Percentiles rank a stretch among this genome's conserved stretches.
Evolutionary conservation across 192 early-diverging fungal genomes (phyloP).

Genomic region (Rhizophagus clarus): DNA sequence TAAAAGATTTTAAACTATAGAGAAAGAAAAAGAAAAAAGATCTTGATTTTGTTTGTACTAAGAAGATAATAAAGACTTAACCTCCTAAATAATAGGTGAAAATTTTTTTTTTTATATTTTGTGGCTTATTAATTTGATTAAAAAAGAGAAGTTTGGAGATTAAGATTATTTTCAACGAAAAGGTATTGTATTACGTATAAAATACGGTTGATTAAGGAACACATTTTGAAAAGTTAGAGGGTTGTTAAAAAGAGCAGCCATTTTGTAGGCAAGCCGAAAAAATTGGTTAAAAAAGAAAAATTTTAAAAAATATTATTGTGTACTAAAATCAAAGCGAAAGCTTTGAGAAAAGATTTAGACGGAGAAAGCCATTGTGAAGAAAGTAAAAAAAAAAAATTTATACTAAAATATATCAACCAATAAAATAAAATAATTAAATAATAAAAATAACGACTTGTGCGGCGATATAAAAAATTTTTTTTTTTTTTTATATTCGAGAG

Average conservation of each 20-base stretch:
- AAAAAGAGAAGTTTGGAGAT: neutral
- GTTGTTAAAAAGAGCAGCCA: constrained; percentile 3
- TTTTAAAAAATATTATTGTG: neutral
- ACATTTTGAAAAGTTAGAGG: neutral
- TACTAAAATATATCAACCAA: too few relatives aligned
- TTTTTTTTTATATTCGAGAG: too few relatives aligned
- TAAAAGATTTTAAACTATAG: too few relatives aligned
- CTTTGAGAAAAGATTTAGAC: constrained; percentile 22
- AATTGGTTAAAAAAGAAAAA: neutral
- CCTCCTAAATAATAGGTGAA: neutral
- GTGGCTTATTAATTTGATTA: neutral
- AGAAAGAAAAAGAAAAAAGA: too few relatives aligned
- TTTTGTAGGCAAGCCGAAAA: constrained; percentile 9
- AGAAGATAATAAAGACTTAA: neutral
- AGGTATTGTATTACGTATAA: constrained; percentile 20
- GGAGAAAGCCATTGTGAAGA: constrained; percentile 9
- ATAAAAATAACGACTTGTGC: too few relatives aligned
- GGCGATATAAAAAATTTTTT: too few relatives aligned
- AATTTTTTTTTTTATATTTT: neutral
- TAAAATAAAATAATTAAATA: too few relatives aligned
- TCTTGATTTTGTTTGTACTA: too few relatives aligned
- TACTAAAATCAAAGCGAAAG: constrained; percentile 20
- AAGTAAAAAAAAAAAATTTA: neutral
- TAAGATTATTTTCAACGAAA: constrained; percentile 14
- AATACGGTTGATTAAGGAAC: neutral